Base-by-base conservation (phyloP, 2,329 filamentous ascomycete species). In the Aspergillus fumigatus region DNA sequence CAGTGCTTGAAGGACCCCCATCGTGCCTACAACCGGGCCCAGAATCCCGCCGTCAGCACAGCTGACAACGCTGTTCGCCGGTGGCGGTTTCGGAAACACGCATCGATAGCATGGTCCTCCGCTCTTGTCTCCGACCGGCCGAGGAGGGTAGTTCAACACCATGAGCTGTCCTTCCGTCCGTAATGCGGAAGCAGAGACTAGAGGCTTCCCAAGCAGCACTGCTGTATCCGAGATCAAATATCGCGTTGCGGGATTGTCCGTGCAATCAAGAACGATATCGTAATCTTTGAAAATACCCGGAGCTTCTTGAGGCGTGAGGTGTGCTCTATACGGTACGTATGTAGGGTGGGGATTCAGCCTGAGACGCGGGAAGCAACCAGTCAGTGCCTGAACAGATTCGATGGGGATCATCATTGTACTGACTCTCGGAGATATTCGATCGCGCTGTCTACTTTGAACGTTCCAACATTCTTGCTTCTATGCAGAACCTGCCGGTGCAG, bases 41-140 rank as follows among this genome's bases (percentile, higher is more conserved):
- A 99, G 68, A 8, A 99, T 92, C 0, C 94, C 94, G 9, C 92
- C 93, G 70, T 99, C 94, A 43, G 92, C 91, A 67, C 94, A 99
- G 58, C 88, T 91, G 1, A 90, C 81, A 0, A 97, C 88, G 55
- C 85, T 91, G 45, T 89, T 89, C 0, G 90, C 84, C 0, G 93
- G 92, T 0, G 94, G 92, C 0, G 94, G 92, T 40, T 83, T 88
- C 0, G 92, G 92, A 65, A 96, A 99, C 11, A 97, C 84, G 69
- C 94, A 99, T 45, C 94, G 83, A 74, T 99, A 99, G 73, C 94
- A 99, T 0, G 93, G 92, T 0, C 92, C 89, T 35, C 88, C 87
- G 0, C 75, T 67, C 2, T 70, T 54, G 51, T 84, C 74, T 1
- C 86, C 87, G 9, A 81, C 79, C 2, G 83, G 77, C 7, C 79